Conservation (phyloP, 768 basidiomycete genomes). For the Gyrodon lividus region DNA sequence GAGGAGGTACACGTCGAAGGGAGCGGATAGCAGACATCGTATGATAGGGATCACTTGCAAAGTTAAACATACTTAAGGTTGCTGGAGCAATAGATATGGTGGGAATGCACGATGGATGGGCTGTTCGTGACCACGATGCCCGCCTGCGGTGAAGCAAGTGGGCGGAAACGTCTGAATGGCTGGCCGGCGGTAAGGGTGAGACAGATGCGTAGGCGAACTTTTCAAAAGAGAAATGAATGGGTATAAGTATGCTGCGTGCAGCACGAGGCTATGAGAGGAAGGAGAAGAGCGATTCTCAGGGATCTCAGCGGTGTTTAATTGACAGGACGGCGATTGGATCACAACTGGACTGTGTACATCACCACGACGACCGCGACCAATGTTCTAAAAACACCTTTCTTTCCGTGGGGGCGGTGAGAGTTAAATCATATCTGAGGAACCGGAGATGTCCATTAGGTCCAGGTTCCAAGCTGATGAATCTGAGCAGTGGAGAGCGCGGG, state of each 20-base stretch:
- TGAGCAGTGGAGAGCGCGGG: neutral
- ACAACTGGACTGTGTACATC: conserved; percentile 24
- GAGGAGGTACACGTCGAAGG: conserved; percentile 23
- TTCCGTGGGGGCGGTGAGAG: conserved; percentile 6
- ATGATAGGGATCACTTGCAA: conserved; percentile 42
- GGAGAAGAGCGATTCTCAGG: conserved; percentile 10
- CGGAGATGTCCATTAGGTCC: neutral
- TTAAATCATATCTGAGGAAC: neutral
- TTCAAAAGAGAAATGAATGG: neutral
- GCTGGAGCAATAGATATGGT: neutral
- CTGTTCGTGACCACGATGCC: neutral
- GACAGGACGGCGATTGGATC: conserved; percentile 14
- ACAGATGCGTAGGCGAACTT: neutral
- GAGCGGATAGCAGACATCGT: conserved; percentile 40
- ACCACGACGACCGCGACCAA: conserved; percentile 31
- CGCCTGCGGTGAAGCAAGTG: neutral
- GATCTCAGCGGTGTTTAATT: conserved; percentile 19
- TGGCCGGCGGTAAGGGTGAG: conserved; percentile 4
- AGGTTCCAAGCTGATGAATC: neutral
- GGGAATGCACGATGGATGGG: neutral
- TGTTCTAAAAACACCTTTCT: neutral
- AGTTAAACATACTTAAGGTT: conserved; percentile 37
- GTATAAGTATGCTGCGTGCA: conserved; percentile 9
- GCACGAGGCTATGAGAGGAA: conserved; percentile 21
- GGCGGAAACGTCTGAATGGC: neutral